phyloP scores from a whole-genome alignment of 1,139 yeast species.

The Candida glucosophila region DNA sequence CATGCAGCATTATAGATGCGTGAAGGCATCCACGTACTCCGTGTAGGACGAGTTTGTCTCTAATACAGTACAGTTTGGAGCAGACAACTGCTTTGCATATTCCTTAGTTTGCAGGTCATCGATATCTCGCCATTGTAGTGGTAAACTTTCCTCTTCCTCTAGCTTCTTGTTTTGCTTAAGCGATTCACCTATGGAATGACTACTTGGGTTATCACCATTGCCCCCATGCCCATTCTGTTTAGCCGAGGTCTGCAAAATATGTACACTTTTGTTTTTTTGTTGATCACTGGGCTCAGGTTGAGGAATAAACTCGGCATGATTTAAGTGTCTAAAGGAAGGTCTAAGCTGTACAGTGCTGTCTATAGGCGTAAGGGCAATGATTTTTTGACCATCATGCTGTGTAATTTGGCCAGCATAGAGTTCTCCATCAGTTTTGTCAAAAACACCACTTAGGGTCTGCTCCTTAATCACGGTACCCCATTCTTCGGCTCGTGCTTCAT shows the following conservation, averaged over 20 bases:
- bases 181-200: conserved; percentile 70
- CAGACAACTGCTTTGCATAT: too few species aligned
- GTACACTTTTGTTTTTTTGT: conserved; percentile 31
- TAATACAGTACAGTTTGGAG: too few species aligned
- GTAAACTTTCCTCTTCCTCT: conserved; percentile 60
- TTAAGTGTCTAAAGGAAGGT: conserved; percentile 75
- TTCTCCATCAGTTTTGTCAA: conserved; percentile 48
- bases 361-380: conserved; percentile 58
- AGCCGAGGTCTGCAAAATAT: conserved; percentile 36
- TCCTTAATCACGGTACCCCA: conserved; percentile 51
- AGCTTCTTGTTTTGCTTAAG: conserved; percentile 63
- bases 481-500: conserved; percentile 49
- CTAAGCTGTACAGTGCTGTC: conserved; percentile 68
- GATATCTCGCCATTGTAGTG: conserved; percentile 44
- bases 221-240: conserved; percentile 36
- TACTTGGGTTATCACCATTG: conserved; percentile 43
- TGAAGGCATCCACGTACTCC: too few species aligned
- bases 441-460: conserved; percentile 66
- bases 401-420: conserved; percentile 27
- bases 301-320: conserved; percentile 28
- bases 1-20: too few species aligned
- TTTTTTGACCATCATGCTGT: conserved; percentile 16
- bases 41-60: too few species aligned
- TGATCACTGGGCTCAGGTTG: conserved; percentile 4
- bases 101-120: conserved; percentile 29